Percentiles rank a stretch among this genome's conserved stretches.
phyloP scores from a whole-genome alignment of 2,329 filamentous ascomycete genomes.

The Aureobasidium vineae region DNA sequence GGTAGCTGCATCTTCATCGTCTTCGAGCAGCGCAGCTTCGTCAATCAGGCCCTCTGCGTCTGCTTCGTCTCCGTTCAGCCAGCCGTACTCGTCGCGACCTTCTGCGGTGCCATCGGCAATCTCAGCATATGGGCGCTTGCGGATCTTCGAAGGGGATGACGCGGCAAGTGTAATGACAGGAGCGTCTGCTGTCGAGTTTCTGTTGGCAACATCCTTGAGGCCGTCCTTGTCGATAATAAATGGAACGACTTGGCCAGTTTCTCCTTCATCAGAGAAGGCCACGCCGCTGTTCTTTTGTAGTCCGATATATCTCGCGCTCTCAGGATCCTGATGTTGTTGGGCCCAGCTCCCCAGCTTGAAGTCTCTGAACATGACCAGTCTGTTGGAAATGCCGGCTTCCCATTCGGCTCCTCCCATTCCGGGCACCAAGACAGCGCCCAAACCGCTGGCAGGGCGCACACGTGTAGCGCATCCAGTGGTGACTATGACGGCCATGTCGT shows the following conservation, averaged over 20 bases:
- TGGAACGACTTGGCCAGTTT: constrained; percentile 52
- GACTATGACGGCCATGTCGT: constrained; percentile 70
- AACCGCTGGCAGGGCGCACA: constrained; percentile 55
- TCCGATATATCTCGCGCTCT: constrained; percentile 44
- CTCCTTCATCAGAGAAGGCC: constrained; percentile 42
- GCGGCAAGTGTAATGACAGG: constrained; percentile 23
- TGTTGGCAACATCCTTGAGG: constrained; percentile 2
- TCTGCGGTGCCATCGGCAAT: constrained; percentile 62
- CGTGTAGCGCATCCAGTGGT: constrained; percentile 81
- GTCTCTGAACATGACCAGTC: constrained; percentile 77
- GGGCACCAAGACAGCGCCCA: constrained; percentile 68
- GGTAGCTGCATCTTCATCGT: not conserved
- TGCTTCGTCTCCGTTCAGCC: constrained; percentile 62
- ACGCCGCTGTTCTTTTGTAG: constrained; percentile 47
- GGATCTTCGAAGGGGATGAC: constrained; percentile 39
- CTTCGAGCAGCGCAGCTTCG: constrained; percentile 31
- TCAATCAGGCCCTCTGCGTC: constrained; percentile 44
- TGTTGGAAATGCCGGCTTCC: constrained; percentile 73
- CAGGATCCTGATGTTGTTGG: constrained; percentile 31
- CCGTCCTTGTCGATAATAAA: constrained; percentile 42
- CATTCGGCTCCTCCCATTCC: constrained; percentile 73
- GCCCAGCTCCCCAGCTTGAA: constrained; percentile 44
- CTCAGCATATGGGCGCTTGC: constrained; percentile 60
- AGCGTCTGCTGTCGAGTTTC: constrained; percentile 33
- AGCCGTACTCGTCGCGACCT: constrained; percentile 67